Base-by-base conservation (phyloP, 2,329 filamentous ascomycete species). In the Hypocrella siamensis region DNA sequence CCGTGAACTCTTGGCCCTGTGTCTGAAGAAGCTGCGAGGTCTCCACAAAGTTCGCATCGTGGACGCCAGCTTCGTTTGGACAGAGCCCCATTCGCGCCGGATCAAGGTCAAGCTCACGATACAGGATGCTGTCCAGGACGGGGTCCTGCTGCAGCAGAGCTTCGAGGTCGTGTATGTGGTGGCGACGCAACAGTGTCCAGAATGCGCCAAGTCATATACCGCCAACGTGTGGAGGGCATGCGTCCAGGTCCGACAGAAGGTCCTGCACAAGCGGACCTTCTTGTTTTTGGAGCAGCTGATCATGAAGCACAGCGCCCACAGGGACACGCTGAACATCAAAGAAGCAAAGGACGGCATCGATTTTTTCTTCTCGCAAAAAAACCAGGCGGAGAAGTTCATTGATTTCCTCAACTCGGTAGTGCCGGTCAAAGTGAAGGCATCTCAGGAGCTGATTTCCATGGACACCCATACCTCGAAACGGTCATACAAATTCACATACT, bases 41-140 rank as follows among this genome's bases (percentile, higher is more conserved):
- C 60, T 98, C 40, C 75, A 78, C 53, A 93, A 90, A 61, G 82
- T 93, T 43, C 72, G 90, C 38, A 90, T 98, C 47, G 86, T 94
- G 47, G 90, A 98, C 52, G 90, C 90, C 29, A 81, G 75, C 46
- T 98, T 96, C 52, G 81, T 96, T 50, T 98, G 90, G 90, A 98
- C 90, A 1, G 90, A 98, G 57, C 88, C 90, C 9, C 90, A 98
- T 60, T 94, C 86, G 46, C 70, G 84, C 49, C 69, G 90, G 52
- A 70, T 96, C 41, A 92, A 86, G 59, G 77, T 96, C 54, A 94
- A 94, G 63, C 78, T 98, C 54, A 96, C 90, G 1, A 78, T 96
- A 30, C 90, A 96, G 49, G 70, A 75, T 37, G 57, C 65, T 16
- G 70, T 76, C 2, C 67, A 67, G 31, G 70, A 74, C 34, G 72